Conservation (phyloP, 2,329 filamentous ascomycete species). For the Fusarium brachygibbosum region DNA sequence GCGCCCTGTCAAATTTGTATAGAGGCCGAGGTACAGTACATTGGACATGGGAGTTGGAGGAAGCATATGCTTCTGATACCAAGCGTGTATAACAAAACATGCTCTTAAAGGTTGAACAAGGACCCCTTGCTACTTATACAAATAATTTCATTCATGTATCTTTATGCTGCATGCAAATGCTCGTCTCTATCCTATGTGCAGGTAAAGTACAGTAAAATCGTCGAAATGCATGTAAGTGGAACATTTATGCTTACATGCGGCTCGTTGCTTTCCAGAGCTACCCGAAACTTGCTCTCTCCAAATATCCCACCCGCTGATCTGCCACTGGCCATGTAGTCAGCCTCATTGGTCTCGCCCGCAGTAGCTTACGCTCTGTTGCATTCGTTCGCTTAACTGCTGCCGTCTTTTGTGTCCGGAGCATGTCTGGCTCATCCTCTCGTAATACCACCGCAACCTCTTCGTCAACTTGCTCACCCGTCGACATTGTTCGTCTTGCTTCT, state of each 20-base stretch:
- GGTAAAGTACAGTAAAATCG: slow-evolving; percentile 2
- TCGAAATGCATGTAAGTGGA: slow-evolving; percentile 13
- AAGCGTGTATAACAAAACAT: background rate
- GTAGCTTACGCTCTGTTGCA: slow-evolving; percentile 10
- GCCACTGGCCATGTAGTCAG: slow-evolving; percentile 38
- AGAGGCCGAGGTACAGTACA: slow-evolving; percentile 23
- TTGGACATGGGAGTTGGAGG: background rate
- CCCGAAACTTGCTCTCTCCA: slow-evolving; percentile 26
- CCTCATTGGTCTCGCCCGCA: slow-evolving; percentile 29
- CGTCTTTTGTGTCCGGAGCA: slow-evolving; percentile 8
- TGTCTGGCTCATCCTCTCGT: slow-evolving; percentile 9
- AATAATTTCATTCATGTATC: slow-evolving; percentile 17
- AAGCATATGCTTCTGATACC: slow-evolving; percentile 4
- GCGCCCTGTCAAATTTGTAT: slow-evolving; percentile 5
- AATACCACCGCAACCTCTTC: slow-evolving; percentile 2
- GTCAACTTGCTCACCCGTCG: background rate
- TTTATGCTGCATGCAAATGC: slow-evolving; percentile 13
- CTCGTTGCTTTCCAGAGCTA: slow-evolving; percentile 23
- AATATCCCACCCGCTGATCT: slow-evolving; percentile 32
- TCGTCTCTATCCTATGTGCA: background rate
- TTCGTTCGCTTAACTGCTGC: slow-evolving; percentile 24
- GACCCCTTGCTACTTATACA: slow-evolving; percentile 2
- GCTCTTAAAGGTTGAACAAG: background rate
- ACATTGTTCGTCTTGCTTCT: background rate
- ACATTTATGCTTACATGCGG: slow-evolving; percentile 33